Evolutionary conservation across 169 alveolate genomes (phyloP).

Genomic region (Cryptosporidium sp.): DNA sequence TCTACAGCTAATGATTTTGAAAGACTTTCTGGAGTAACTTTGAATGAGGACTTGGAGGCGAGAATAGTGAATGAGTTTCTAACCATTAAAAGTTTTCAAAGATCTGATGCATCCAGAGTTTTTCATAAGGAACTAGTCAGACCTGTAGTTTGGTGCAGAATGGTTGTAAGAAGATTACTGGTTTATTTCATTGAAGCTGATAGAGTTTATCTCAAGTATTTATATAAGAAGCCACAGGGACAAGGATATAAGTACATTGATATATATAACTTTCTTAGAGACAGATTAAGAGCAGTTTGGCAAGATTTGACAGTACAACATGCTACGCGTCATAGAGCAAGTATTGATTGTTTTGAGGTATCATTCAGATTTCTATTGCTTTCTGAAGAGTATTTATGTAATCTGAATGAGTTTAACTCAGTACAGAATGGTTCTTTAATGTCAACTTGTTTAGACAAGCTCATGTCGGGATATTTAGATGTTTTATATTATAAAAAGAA

Average conservation of each 20-base stretch:
- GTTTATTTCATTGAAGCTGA: slow-evolving; percentile 86
- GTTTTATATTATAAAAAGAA: slow-evolving; percentile 76
- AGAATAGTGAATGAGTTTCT: slow-evolving; percentile 81
- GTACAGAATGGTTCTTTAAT: slow-evolving; percentile 83
- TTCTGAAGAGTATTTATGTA: slow-evolving; percentile 82
- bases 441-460: slow-evolving; percentile 85
- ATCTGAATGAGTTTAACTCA: slow-evolving; percentile 82
- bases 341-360: slow-evolving; percentile 85
- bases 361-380: slow-evolving; percentile 84
- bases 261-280: slow-evolving; percentile 86
- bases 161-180: slow-evolving; percentile 82
- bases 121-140: slow-evolving; percentile 84
- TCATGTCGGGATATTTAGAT: slow-evolving; percentile 86
- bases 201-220: slow-evolving; percentile 73
- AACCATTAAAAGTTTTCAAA: slow-evolving; percentile 85
- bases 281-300: slow-evolving; percentile 87
- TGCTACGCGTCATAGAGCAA: slow-evolving; percentile 85
- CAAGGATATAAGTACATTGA: slow-evolving; percentile 81
- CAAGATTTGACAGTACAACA: slow-evolving; percentile 89
- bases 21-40: slow-evolving; percentile 76
- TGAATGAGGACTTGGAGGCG: slow-evolving; percentile 80
- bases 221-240: slow-evolving; percentile 68
- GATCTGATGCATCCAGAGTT: slow-evolving; percentile 87
- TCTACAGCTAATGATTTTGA: slow-evolving; percentile 88
- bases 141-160: slow-evolving; percentile 87